Base-by-base conservation (phyloP, 352 stramenopile genomes). In the Thraustotheca clavata region DNA sequence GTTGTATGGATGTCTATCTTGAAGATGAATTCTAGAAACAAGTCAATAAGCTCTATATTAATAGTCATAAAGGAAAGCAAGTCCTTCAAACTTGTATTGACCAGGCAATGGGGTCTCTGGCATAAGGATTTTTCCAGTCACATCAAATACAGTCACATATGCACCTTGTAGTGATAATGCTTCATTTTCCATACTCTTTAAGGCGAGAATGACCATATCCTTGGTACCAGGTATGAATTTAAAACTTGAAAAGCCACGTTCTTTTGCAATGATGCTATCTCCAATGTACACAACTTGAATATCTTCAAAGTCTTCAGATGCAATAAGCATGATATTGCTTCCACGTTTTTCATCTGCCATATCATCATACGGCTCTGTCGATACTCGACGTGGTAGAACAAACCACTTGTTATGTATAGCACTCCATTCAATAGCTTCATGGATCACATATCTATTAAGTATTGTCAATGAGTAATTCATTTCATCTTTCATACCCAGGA, bases 391-490 rank as follows among this genome's bases (percentile, higher is more conserved):
- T 18, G 97, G 97, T 50, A 99, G 73, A 52, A 99, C 97, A 33
- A 99, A 96, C 97, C 97, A 99, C 69, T 98, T 96, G 24, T 92
- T 86, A 59, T 95, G 82, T 52, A 96, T 70, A 26, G 80, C 69
- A 59, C 88, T 97, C 96, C 96, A 99, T 55, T 97, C 83, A 61
- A 98, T 97, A 18, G 96, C 96, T 73, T 99, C 97, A 76, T 99
- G 96, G 35, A 99, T 96, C 26, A 99, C 84, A 47, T 47, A 47
- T 24, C 39, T 47, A 47, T 2, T n/a, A n/a, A n/a, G n/a, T n/a
- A n/a, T n/a, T n/a, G 2, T 2, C 39, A 2, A 47, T 47, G 27
- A 4, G 39, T 20, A 20, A 47, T 47, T n/a, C n/a, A n/a, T 27
- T 2, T 4, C 39, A 47, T 43, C n/a, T n/a, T 18, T 43, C 16